Conservation (phyloP, 2,329 filamentous ascomycete species). For the Fusarium redolens region DNA sequence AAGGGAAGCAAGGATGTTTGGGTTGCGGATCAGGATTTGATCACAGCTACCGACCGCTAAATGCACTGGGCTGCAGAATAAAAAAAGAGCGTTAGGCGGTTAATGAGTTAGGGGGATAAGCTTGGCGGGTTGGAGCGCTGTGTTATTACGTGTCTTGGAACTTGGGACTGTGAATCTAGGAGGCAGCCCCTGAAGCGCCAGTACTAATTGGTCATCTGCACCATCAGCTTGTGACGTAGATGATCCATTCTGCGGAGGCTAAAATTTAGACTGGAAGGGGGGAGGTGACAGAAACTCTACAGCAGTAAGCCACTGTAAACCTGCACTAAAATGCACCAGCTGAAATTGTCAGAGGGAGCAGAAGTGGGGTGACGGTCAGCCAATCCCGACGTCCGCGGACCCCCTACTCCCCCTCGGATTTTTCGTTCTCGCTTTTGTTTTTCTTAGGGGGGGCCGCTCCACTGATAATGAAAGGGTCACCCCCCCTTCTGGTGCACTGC, state of each 20-base stretch:
- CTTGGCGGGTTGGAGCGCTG: conserved; percentile 3
- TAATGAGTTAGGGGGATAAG: background rate
- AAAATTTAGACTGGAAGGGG: conserved; percentile 13
- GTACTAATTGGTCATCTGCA: background rate
- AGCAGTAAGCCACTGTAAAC: background rate
- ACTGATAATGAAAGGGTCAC: conserved; percentile 20
- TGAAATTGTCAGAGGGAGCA: background rate
- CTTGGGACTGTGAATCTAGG: background rate
- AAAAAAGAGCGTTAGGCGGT: background rate
- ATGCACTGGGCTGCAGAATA: background rate
- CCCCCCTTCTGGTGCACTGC: conserved; percentile 6
- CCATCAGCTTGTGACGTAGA: conserved; percentile 20
- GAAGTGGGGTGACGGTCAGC: conserved; percentile 1
- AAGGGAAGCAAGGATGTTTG: background rate
- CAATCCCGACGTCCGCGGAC: conserved; percentile 6
- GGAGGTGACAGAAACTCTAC: background rate
- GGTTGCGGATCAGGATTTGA: conserved; percentile 10
- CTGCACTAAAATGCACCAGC: accelerated
- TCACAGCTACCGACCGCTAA: background rate
- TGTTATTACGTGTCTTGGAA: conserved; percentile 13
- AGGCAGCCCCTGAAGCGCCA: conserved; percentile 9
- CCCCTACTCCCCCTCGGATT: conserved; percentile 10
- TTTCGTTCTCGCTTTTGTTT: conserved; percentile 8
- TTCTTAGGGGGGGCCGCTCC: background rate
- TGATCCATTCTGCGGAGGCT: background rate